These are phyloP conservation scores for Sonneratia alba DNA, from an alignment of 345 rosid genomes.

Conservation along the genomic window DNA sequence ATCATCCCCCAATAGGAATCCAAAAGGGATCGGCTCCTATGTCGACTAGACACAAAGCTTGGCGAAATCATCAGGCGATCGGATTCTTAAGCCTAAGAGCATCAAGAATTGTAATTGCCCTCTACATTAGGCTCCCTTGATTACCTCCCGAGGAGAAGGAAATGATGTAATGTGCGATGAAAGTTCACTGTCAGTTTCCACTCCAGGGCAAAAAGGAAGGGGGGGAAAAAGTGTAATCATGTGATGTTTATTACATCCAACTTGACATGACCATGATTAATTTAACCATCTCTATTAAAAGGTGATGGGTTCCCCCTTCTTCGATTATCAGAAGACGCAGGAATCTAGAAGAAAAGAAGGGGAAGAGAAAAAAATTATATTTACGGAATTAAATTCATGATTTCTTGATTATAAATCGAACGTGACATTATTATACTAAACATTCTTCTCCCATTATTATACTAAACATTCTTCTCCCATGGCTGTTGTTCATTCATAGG, in stretches of 20 bases:
- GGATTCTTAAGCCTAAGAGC: background rate
- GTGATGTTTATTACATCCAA: background rate
- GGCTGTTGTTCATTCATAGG: too few relatives aligned
- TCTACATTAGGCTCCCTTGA: slow-evolving; percentile 2
- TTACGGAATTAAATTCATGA: too few relatives aligned
- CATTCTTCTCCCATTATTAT: too few relatives aligned
- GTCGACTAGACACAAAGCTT: background rate
- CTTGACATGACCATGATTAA: background rate
- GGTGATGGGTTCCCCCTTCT: background rate
- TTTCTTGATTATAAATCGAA: too few relatives aligned
- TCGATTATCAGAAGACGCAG: too few relatives aligned
- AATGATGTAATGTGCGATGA: slow-evolving; percentile 30
- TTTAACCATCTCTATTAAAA: background rate
- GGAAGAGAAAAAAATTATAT: too few relatives aligned
- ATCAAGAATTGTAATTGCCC: background rate
- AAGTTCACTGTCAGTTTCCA: slow-evolving; percentile 27
- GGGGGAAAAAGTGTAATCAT: slow-evolving; percentile 17
- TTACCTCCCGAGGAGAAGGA: slow-evolving; percentile 9
- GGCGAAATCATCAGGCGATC: background rate
- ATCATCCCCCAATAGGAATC: too few relatives aligned
- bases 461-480: background rate
- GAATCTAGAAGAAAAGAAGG: too few relatives aligned
- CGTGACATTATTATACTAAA: too few relatives aligned
- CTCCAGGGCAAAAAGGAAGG: slow-evolving; percentile 12
- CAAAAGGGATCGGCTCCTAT: background rate